phyloP scores from a whole-genome alignment of 2,329 filamentous ascomycete genomes.

The Trichoderma sp. region DNA sequence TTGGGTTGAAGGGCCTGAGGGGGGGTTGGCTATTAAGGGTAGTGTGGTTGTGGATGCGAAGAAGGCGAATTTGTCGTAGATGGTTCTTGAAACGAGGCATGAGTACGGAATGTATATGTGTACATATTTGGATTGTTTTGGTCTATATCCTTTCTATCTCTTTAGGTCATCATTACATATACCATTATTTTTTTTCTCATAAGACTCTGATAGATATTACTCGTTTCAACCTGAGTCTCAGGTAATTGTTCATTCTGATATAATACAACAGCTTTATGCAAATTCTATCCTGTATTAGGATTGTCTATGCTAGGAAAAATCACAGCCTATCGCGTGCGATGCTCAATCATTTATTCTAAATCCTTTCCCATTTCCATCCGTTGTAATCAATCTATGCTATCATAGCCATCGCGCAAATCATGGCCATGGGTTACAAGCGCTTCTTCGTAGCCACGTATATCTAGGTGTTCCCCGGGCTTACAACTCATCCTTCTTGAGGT shows the following conservation, averaged over 20 bases:
- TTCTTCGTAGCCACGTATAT: not conserved
- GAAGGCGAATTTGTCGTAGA: not conserved
- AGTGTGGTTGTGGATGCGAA: conserved; percentile 30
- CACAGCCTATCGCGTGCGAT: not conserved
- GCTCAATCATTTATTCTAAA: not conserved
- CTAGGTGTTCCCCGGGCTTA: not conserved
- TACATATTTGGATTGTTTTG: not conserved
- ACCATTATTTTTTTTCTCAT: not conserved
- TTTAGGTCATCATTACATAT: not conserved
- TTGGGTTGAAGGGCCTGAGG: conserved; percentile 61
- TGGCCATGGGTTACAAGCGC: not conserved
- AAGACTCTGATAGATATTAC: not conserved
- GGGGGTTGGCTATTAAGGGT: conserved; percentile 63
- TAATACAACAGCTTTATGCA: not conserved
- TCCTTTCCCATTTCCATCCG: not conserved
- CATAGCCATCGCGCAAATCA: not conserved
- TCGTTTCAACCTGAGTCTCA: not conserved
- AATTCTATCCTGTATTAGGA: not conserved
- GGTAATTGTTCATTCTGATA: not conserved
- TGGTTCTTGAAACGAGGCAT: accelerated
- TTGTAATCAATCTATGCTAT: not conserved
- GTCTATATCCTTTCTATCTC: not conserved
- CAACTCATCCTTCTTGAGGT: conserved; percentile 7
- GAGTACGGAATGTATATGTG: not conserved
- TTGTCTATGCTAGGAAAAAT: not conserved